phyloP scores from a whole-genome alignment of 352 stramenopile genomes.

The Phytopythium delawarense region DNA sequence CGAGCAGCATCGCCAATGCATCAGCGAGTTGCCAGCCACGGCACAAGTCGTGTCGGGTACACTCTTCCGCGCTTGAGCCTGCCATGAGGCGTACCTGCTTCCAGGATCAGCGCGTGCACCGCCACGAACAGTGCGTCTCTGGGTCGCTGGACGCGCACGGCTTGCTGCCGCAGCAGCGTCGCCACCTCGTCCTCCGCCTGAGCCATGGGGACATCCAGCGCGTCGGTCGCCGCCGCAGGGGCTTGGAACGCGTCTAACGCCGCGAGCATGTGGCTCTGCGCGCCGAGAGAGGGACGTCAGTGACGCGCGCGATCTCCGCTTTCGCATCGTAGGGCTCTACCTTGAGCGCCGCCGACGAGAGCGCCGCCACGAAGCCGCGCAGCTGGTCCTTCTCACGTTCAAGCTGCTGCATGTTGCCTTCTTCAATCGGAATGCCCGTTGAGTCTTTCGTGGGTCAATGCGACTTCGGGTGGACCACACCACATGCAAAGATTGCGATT shows the following conservation, averaged over 20 bases:
- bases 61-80: too few relatives aligned
- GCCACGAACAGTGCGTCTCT: slow-evolving; percentile 69
- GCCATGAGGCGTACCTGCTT: slow-evolving; percentile 37
- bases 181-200: slow-evolving; percentile 47
- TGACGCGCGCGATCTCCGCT: neutral
- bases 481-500: neutral
- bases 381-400: slow-evolving; percentile 33
- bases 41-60: too few relatives aligned
- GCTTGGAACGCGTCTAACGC: slow-evolving; percentile 48
- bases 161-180: slow-evolving; percentile 35
- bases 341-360: slow-evolving; percentile 31
- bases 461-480: too few relatives aligned
- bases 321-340: slow-evolving; percentile 7
- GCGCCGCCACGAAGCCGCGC: slow-evolving; percentile 24
- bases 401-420: slow-evolving; percentile 17
- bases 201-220: slow-evolving; percentile 1
- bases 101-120: slow-evolving; percentile 64
- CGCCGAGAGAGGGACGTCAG: neutral
- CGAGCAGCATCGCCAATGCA: neutral
- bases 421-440: slow-evolving; percentile 10
- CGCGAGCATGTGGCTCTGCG: slow-evolving; percentile 65
- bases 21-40: neutral
- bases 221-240: slow-evolving; percentile 1
- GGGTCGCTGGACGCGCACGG: slow-evolving; percentile 35
- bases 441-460: neutral